Evolutionary conservation across 306 rosid species (phyloP).

Genomic region (Quercus bicolor): DNA sequence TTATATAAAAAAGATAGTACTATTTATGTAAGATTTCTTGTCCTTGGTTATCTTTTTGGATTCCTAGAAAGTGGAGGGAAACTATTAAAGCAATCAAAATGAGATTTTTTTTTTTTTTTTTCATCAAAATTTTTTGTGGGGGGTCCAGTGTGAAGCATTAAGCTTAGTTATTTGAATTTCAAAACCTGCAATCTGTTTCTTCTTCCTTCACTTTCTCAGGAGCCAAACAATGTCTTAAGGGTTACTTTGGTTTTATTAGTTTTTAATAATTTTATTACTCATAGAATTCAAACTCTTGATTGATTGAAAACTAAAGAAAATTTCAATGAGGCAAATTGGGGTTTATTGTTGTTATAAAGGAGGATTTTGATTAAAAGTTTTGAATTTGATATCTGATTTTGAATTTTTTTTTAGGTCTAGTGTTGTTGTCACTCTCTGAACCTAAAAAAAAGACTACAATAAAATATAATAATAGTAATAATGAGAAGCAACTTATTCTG

Average conservation of each 20-base stretch:
- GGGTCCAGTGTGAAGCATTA: not conserved
- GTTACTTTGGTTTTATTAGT: too few species aligned
- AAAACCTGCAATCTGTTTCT: not conserved
- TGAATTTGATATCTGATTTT: not conserved
- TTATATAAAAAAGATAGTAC: too few species aligned
- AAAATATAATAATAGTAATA: not conserved
- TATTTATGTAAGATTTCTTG: too few species aligned
- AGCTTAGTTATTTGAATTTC: too few species aligned
- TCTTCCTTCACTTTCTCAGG: slow-evolving; percentile 16
- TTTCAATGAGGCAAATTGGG: not conserved
- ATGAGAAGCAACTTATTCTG: slow-evolving; percentile 3
- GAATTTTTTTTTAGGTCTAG: slow-evolving; percentile 5
- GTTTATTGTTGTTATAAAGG: not conserved
- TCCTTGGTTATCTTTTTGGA: too few species aligned
- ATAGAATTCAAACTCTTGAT: not conserved
- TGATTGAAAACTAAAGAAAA: not conserved
- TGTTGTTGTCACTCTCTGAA: slow-evolving; percentile 1
- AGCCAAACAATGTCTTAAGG: slow-evolving; percentile 13
- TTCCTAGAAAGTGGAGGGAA: too few species aligned
- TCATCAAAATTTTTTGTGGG: not conserved
- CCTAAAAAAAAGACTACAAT: too few species aligned
- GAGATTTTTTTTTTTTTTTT: not conserved
- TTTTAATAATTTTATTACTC: too few species aligned
- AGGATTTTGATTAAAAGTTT: not conserved
- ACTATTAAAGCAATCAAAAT: too few species aligned